Evolutionary conservation across 768 basidiomycete species (phyloP), one percentile per base, ranked within the genome.

Genomic region (Mycena vulgaris): DNA sequence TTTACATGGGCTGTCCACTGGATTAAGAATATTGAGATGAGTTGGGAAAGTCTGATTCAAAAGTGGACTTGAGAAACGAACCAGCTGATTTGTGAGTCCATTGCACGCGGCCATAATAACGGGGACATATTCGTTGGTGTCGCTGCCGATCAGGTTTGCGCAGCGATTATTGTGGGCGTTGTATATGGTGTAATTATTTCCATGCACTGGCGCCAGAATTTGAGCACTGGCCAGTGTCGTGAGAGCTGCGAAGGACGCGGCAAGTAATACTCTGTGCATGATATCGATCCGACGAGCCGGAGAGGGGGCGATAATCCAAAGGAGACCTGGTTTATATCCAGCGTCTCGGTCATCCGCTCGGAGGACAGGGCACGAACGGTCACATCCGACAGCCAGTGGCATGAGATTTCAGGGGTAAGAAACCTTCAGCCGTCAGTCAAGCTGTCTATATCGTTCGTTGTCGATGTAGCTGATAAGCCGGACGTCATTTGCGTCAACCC

Each of bases 1-100:
- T 62, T 62, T 39, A 62, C 60, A 62, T 62, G 60, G 47, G 60
- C 60, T 37, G 60, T 62, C 60, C 60, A 62, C 60, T 62, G 60
- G 35, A 62, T 61, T 61, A 27, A n/a, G n/a, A 49, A 49, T 62
- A 49, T 37, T 33, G 37, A 16, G 47, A 51, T 62, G 60, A 62
- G 60, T 48, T 37, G 47, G 47, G 31, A 61, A 37, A 49, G 17
- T 31, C 35, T 48, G 60, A 62, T 49, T n/a, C n/a, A n/a, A n/a
- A 51, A 51, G 37, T 37, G 48, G 33, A 49, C 31, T 37, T 35
- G 31, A 48, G 47, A 49, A 49, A 49, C 60, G 47, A 62, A 62
- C 60, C 37, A 61, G 60, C 47, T 62, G 33, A 35, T 62, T 62
- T 49, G 60, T 49, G 49, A 47, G 48, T 49, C 60, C 60, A 35